These are phyloP conservation scores for Eragrostis tef DNA, from an alignment of 202 grass and related monocot genomes.

Conservation along the genomic window DNA sequence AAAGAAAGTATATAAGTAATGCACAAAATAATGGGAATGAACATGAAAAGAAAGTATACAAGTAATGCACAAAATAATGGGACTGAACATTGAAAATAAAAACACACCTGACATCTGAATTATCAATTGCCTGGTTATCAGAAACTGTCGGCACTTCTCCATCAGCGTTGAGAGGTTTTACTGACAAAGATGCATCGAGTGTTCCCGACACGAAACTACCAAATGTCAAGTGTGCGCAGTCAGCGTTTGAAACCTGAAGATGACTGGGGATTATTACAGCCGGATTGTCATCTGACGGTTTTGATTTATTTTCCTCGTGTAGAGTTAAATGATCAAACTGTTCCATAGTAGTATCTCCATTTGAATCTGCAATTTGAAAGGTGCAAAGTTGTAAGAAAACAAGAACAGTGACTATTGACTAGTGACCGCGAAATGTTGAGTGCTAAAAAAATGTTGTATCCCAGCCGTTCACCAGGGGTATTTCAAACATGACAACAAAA, in stretches of 20 bases:
- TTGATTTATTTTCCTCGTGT: conserved; percentile 47
- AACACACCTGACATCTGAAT: conserved; percentile 55
- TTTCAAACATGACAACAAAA: conserved; percentile 26
- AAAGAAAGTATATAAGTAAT: conserved; percentile 31
- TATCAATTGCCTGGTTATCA: conserved; percentile 53
- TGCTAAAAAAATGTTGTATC: not conserved
- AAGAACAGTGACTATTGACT: conserved; percentile 1
- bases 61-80: conserved; percentile 25
- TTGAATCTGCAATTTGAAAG: conserved; percentile 48
- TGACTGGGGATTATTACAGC: conserved; percentile 82
- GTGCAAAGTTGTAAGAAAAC: conserved; percentile 6
- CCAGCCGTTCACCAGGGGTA: not conserved
- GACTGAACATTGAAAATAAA: not conserved
- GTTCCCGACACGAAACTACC: conserved; percentile 83
- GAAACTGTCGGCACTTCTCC: conserved; percentile 40
- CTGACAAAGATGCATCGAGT: conserved; percentile 56
- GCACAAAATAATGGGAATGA: not conserved
- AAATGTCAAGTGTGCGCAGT: conserved; percentile 69
- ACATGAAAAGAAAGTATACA: not conserved
- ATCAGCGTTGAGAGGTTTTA: conserved; percentile 48
- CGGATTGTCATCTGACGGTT: conserved; percentile 61
- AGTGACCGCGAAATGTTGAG: not conserved
- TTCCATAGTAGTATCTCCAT: conserved; percentile 44
- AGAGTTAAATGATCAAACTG: conserved; percentile 56
- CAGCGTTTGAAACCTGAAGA: conserved; percentile 76